Base-by-base conservation (phyloP, 495 filamentous ascomycete species). In the Aspergillus sclerotioniger region DNA sequence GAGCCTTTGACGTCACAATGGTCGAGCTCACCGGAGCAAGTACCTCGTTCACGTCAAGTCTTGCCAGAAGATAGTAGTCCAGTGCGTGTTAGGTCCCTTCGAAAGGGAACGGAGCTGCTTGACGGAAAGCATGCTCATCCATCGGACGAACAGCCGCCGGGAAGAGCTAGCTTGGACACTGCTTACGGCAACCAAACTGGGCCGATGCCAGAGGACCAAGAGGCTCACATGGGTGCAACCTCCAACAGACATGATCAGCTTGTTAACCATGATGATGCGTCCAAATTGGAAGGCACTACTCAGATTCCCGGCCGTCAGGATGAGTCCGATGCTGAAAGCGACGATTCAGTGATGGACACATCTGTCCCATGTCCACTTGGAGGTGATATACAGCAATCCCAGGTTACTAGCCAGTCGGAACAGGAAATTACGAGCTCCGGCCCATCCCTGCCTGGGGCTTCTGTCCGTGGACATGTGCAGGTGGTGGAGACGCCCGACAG, bases 271-370 rank as follows among this genome's bases (percentile, higher is more conserved):
- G 15, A 20, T 46, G 46, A 21, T 28, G 31, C 20, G 8, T 16
- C 33, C 33, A 13, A 16, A 3, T 25, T 32, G 12, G 12, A 25
- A 8, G 16, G 29, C 37, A 19, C 31, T 4, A 17, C 39, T 28
- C 20, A 16, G 16, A 7, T 17, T 2, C 37, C 57, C 29, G 33
- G 17, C 21, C 3, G 3, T 31, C 31, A 45, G 10, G 44, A 56
- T 17, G 63, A 69, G 46, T 69, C 69, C 12, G 68, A 69, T 35
- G 58, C 52, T 44, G 66, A 67, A 33, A 70, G 65, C 55, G 74
- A 76, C 15, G 84, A 86, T 8, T 75, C 75, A 3, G 75, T 76
- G n/a, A 76, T 86, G 65, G 82, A 85, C 45, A 63, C 80, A 13
- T 73, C 76, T 64, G 67, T 82, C 6, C 84, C 83, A 21, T 69